phyloP scores from a whole-genome alignment of 768 basidiomycete genomes.

The Hirschioporus abietinus region DNA sequence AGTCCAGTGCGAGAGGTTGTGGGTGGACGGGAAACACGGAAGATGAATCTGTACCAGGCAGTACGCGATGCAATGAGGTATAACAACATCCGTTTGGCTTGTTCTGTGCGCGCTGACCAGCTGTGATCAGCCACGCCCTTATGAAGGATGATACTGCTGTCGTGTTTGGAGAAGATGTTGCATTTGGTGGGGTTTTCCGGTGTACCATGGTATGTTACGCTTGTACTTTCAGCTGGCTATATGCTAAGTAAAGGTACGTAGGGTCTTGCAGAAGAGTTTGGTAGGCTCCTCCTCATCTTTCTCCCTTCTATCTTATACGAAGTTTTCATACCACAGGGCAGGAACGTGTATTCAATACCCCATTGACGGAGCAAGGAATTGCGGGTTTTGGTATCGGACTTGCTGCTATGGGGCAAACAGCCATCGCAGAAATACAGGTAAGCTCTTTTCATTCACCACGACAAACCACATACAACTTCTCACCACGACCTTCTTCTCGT shows the following conservation, averaged over 20 bases:
- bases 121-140: conserved; percentile 59
- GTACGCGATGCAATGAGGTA: conserved; percentile 87
- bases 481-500: not conserved
- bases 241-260: conserved; percentile 23
- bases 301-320: not conserved
- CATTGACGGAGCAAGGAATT: conserved; percentile 89
- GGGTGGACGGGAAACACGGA: conserved; percentile 81
- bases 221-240: not conserved
- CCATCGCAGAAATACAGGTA: conserved; percentile 79
- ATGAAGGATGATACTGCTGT: conserved; percentile 82
- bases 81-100: conserved; percentile 10
- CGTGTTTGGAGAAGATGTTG: conserved; percentile 89
- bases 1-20: conserved; percentile 40
- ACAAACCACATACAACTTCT: not conserved
- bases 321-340: conserved; percentile 46
- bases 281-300: conserved; percentile 34
- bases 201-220: conserved; percentile 69
- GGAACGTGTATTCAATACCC: conserved; percentile 94
- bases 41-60: conserved; percentile 95
- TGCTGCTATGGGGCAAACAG: conserved; percentile 89
- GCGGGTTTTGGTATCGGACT: conserved; percentile 92
- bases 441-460: not conserved
- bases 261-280: conserved; percentile 92
- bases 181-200: conserved; percentile 91
- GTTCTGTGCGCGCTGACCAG: conserved; percentile 4